Evolutionary conservation across 1,284 basidiomycete species (phyloP).

Genomic region (Coniophora puteana): DNA sequence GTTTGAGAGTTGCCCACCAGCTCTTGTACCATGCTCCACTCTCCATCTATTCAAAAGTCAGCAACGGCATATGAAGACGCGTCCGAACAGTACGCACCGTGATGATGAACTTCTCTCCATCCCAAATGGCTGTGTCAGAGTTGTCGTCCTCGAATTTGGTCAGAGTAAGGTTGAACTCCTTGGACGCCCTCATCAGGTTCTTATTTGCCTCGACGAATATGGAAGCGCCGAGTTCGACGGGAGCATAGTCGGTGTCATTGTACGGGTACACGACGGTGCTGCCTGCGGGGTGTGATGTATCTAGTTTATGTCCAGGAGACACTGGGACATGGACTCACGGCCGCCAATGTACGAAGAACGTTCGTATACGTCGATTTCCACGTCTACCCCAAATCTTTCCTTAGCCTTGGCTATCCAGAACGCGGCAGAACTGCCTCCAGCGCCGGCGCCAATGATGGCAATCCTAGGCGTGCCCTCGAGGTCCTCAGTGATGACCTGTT

Average conservation of each 20-base stretch:
- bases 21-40: constrained; percentile 35
- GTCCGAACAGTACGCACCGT: constrained; percentile 39
- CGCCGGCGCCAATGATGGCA: constrained; percentile 87
- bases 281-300: constrained; percentile 38
- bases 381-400: constrained; percentile 56
- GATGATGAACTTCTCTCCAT: constrained; percentile 73
- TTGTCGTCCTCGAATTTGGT: constrained; percentile 50
- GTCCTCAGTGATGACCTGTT: constrained; percentile 18
- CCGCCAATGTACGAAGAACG: constrained; percentile 76
- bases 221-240: constrained; percentile 84
- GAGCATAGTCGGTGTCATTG: constrained; percentile 53
- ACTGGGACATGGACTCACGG: constrained; percentile 47
- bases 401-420: constrained; percentile 83
- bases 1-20: constrained; percentile 76
- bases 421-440: constrained; percentile 81
- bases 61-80: constrained; percentile 21
- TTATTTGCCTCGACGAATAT: constrained; percentile 85
- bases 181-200: constrained; percentile 78
- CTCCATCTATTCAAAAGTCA: constrained; percentile 40
- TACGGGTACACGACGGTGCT: constrained; percentile 79
- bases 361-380: constrained; percentile 85
- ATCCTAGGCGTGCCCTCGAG: constrained; percentile 40
- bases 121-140: constrained; percentile 71
- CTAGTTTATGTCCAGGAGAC: background rate
- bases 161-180: constrained; percentile 75